A percentile compares a stretch with the other conserved stretches of the same genome.
These are phyloP conservation scores for Biancaea sappan DNA, from an alignment of 306 rosid species.

Conservation along the genomic window DNA sequence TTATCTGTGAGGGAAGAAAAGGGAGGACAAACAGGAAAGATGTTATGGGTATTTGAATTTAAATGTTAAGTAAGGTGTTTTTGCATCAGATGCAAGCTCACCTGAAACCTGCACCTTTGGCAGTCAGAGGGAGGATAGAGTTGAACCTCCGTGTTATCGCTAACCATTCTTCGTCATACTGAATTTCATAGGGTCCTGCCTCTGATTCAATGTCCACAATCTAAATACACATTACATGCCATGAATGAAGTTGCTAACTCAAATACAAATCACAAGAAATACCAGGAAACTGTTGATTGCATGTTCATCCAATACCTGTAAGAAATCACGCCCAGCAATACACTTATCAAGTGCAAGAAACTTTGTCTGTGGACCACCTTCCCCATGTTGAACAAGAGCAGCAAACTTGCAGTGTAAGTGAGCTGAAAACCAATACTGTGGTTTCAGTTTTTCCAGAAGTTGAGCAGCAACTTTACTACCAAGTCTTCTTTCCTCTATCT, in stretches of 20 bases:
- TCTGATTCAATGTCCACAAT: slow-evolving; percentile 81
- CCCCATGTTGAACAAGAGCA: slow-evolving; percentile 94
- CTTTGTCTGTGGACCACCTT: slow-evolving; percentile 80
- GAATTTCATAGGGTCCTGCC: slow-evolving; percentile 80
- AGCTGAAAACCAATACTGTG: slow-evolving; percentile 92
- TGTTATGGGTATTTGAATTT: background rate
- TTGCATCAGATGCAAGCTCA: slow-evolving; percentile 43
- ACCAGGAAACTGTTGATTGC: slow-evolving; percentile 6
- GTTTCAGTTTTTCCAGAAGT: slow-evolving; percentile 82
- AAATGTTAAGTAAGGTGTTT: slow-evolving; percentile 19
- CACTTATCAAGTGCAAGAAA: slow-evolving; percentile 98
- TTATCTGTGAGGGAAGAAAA: slow-evolving; percentile 5
- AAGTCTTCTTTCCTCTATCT: slow-evolving; percentile 79
- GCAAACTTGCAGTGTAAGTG: slow-evolving; percentile 95
- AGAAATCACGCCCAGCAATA: slow-evolving; percentile 71
- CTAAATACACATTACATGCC: slow-evolving; percentile 45
- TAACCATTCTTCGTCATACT: slow-evolving; percentile 95
- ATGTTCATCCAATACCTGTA: slow-evolving; percentile 63
- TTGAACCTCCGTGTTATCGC: slow-evolving; percentile 83
- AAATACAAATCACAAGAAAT: slow-evolving; percentile 27
- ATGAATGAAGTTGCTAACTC: slow-evolving; percentile 32
- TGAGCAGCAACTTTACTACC: slow-evolving; percentile 86
- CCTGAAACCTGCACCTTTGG: slow-evolving; percentile 62
- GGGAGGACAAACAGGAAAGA: background rate
- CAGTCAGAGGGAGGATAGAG: slow-evolving; percentile 68